Evolutionary conservation across 2,329 filamentous ascomycete species (phyloP).

Genomic region (Penicillium sp.): DNA sequence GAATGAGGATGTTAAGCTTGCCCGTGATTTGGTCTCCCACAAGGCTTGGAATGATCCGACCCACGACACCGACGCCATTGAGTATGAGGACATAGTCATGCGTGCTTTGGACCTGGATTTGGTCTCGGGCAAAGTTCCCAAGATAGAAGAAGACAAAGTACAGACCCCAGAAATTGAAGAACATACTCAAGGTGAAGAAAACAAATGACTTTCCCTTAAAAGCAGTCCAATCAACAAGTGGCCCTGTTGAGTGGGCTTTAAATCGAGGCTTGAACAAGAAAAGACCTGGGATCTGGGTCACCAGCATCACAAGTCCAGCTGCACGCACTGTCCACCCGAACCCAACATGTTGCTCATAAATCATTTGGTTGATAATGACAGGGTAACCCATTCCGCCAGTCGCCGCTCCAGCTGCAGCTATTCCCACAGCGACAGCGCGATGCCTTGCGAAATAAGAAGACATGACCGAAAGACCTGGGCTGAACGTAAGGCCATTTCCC

Average conservation of each 20-base stretch:
- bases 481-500: slow-evolving; percentile 46
- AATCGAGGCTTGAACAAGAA: slow-evolving; percentile 9
- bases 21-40: slow-evolving; percentile 57
- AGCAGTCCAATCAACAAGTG: slow-evolving; percentile 10
- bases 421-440: slow-evolving; percentile 6
- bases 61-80: slow-evolving; percentile 58
- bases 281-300: slow-evolving; percentile 10
- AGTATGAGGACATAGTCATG: slow-evolving; percentile 55
- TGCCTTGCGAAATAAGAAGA: slow-evolving; percentile 44
- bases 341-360: neutral
- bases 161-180: slow-evolving; percentile 20
- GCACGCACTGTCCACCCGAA: slow-evolving; percentile 10
- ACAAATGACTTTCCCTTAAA: slow-evolving; percentile 41
- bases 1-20: slow-evolving; percentile 58
- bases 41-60: slow-evolving; percentile 55
- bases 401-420: slow-evolving; percentile 1
- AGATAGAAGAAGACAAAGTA: slow-evolving; percentile 63
- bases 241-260: slow-evolving; percentile 6
- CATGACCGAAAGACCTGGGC: slow-evolving; percentile 40
- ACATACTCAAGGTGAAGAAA: slow-evolving; percentile 22
- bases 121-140: slow-evolving; percentile 47
- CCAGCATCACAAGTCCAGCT: slow-evolving; percentile 39
- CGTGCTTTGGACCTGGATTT: neutral
- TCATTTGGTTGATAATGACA: slow-evolving; percentile 5
- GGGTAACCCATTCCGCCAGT: slow-evolving; percentile 10